A percentile compares a stretch with the other conserved stretches of the same genome.
Conservation (phyloP, 169 alveolate species). For the Perkinsus marinus region DNA sequence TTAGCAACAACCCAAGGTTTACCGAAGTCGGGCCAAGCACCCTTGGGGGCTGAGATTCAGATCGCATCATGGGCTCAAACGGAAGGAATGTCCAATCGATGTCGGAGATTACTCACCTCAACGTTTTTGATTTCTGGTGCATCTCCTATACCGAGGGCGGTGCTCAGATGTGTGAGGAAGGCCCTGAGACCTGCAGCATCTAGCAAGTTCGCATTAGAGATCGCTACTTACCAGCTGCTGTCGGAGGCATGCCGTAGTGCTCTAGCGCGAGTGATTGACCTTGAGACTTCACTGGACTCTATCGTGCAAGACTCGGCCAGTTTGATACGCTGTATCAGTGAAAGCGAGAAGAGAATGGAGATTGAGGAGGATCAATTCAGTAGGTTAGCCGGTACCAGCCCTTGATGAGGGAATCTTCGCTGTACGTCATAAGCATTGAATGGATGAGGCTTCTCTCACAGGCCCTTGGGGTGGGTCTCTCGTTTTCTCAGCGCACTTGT, state of each 20-base stretch:
- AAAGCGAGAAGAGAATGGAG: background rate
- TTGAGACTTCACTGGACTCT: background rate
- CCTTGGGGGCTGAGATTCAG: background rate
- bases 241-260: background rate
- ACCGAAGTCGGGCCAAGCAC: background rate
- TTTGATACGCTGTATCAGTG: background rate
- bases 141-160: background rate
- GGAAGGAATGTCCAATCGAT: background rate
- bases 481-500: too few relatives aligned
- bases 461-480: too few relatives aligned
- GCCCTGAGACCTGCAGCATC: background rate
- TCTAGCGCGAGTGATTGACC: background rate
- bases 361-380: background rate
- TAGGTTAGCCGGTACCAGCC: background rate
- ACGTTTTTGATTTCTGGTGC: background rate
- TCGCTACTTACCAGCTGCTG: background rate
- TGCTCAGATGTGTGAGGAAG: background rate
- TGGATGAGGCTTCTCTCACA: too few relatives aligned
- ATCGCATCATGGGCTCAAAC: background rate
- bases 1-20: background rate
- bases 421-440: background rate
- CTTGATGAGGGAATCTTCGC: background rate
- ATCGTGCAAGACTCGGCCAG: background rate
- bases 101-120: background rate
- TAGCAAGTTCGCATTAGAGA: background rate